phyloP scores from a whole-genome alignment of 305 asterid genomes.

The Withania somnifera region DNA sequence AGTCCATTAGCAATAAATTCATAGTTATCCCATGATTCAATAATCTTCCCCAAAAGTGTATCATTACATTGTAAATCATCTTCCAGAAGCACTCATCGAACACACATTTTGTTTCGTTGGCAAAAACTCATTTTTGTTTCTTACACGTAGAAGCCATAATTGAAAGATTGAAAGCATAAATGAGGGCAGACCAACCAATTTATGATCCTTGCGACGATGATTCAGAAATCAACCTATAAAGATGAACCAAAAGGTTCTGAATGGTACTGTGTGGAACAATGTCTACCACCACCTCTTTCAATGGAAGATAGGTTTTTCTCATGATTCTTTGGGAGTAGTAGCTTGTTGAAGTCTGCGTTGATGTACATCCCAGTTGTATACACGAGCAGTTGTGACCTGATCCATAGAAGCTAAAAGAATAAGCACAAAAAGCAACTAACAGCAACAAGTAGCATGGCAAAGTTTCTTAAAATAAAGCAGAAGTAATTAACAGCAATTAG shows the following conservation, averaged over 20 bases:
- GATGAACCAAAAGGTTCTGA: not conserved
- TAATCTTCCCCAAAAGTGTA: not conserved
- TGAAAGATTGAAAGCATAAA: not conserved
- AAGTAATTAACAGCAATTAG: not conserved
- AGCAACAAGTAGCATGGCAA: not conserved
- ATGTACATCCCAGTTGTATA: slow-evolving; percentile 95
- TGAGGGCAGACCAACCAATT: not conserved
- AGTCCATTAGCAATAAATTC: not conserved
- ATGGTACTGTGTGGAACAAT: not conserved
- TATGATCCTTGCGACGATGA: not conserved
- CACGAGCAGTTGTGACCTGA: slow-evolving; percentile 91
- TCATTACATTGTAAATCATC: not conserved
- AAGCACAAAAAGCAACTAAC: not conserved
- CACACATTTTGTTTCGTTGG: not conserved
- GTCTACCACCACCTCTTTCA: not conserved
- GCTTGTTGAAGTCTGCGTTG: slow-evolving; percentile 69
- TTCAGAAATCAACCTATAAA: not conserved
- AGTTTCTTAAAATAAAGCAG: not conserved
- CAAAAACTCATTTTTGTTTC: not conserved
- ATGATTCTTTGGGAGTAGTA: slow-evolving; percentile 13
- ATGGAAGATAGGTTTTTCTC: not conserved
- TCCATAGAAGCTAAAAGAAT: not conserved
- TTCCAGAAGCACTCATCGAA: not conserved
- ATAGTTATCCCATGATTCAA: not conserved
- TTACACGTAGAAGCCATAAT: not conserved